Percentiles rank a stretch among this genome's conserved stretches.
Evolutionary conservation across 176 grass and related monocot species (phyloP).

Genomic region (Hordeum marinum): DNA sequence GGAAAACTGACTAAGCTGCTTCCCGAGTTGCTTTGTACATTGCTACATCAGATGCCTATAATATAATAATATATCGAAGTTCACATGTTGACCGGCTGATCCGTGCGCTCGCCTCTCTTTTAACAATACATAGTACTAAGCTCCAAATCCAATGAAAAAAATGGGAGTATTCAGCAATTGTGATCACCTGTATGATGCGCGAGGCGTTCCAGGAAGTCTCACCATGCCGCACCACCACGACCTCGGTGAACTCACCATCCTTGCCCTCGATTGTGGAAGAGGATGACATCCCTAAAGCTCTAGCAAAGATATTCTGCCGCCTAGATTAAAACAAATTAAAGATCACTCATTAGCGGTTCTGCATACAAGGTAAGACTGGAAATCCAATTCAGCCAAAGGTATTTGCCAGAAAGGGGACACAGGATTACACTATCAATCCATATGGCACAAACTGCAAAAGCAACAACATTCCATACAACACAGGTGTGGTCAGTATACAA

Average conservation of each 20-base stretch:
- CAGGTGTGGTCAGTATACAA: background rate
- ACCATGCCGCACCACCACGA: slow-evolving; percentile 67
- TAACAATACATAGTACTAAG: background rate
- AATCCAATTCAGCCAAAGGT: background rate
- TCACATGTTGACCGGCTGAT: background rate
- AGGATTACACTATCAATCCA: background rate
- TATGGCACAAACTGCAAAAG: background rate
- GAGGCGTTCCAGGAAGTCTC: slow-evolving; percentile 83
- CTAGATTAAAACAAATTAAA: slow-evolving; percentile 2
- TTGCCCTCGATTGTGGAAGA: slow-evolving; percentile 1
- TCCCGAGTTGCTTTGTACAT: background rate
- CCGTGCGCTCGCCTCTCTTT: background rate
- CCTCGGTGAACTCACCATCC: slow-evolving; percentile 50
- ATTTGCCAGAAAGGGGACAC: background rate
- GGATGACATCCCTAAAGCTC: slow-evolving; percentile 20
- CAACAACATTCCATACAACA: background rate
- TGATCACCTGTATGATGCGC: slow-evolving; percentile 63
- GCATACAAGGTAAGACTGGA: background rate
- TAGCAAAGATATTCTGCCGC: slow-evolving; percentile 21
- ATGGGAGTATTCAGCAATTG: background rate
- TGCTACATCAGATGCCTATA: background rate
- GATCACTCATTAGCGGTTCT: background rate
- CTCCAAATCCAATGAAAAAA: background rate
- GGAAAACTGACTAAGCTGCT: background rate
- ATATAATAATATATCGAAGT: background rate